phyloP scores from a whole-genome alignment of 176 grass and related monocot species.

The Tillandsia fasciculata region DNA sequence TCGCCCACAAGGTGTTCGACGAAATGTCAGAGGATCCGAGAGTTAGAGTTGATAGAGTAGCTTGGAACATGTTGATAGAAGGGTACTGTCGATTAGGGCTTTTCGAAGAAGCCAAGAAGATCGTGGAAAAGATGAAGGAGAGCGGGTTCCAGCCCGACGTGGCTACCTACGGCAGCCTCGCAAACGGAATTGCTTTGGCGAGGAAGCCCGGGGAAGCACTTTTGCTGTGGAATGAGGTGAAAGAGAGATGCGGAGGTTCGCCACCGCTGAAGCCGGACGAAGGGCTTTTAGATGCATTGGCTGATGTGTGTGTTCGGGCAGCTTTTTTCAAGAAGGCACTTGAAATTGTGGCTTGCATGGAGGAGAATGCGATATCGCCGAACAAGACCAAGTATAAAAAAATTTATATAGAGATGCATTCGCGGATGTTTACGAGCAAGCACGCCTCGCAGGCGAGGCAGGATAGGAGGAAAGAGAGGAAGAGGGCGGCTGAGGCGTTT shows the following conservation, averaged over 20 bases:
- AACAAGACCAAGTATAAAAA: conserved; percentile 92
- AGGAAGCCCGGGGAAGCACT: conserved; percentile 75
- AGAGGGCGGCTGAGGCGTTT: conserved; percentile 72
- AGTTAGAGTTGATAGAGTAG: conserved; percentile 52
- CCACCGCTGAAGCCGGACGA: conserved; percentile 46
- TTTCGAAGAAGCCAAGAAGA: conserved; percentile 51
- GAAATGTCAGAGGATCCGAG: conserved; percentile 72
- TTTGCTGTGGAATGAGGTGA: conserved; percentile 79
- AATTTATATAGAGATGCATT: conserved; percentile 94
- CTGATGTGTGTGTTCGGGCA: conserved; percentile 78
- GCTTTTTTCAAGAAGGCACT: conserved; percentile 86
- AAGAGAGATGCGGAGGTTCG: conserved; percentile 37
- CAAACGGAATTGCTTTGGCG: conserved; percentile 49
- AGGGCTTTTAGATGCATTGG: conserved; percentile 58
- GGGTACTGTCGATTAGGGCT: conserved; percentile 55
- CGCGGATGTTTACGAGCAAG: conserved; percentile 79
- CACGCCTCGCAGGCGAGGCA: conserved; percentile 80
- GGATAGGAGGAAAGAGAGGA: conserved; percentile 56
- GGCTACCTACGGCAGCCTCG: conserved; percentile 71
- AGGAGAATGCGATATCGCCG: conserved; percentile 72
- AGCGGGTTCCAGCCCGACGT: conserved; percentile 40
- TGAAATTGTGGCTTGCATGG: conserved; percentile 96
- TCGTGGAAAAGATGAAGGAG: conserved; percentile 64
- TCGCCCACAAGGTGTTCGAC: conserved; percentile 75
- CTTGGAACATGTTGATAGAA: conserved; percentile 89